Percentiles rank a stretch among this genome's conserved stretches.
Evolutionary conservation across 495 filamentous ascomycete genomes (phyloP).

Genomic region (Podospora appendiculata): DNA sequence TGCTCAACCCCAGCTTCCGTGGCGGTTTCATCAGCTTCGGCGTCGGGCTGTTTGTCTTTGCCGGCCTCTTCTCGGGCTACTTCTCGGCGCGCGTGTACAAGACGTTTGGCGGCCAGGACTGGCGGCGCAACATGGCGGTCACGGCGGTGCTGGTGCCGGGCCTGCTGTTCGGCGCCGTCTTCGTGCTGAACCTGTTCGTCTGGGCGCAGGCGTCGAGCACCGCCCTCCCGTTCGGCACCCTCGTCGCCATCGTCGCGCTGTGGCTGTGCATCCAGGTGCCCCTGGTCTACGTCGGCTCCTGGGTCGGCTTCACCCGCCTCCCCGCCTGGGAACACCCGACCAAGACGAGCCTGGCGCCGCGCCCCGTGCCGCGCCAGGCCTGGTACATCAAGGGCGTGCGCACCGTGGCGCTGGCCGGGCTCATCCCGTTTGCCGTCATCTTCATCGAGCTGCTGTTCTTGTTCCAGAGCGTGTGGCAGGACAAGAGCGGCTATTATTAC

Average conservation of each 20-base stretch:
- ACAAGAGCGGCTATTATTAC: conserved; percentile 93
- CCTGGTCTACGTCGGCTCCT: conserved; percentile 78
- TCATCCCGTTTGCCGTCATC: conserved; percentile 88
- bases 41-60: conserved; percentile 79
- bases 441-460: conserved; percentile 93
- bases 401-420: conserved; percentile 62
- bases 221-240: conserved; percentile 80
- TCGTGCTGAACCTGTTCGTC: conserved; percentile 86
- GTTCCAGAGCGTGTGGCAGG: conserved; percentile 86
- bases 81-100: conserved; percentile 80
- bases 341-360: conserved; percentile 64
- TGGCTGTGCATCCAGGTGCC: conserved; percentile 90
- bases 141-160: conserved; percentile 83
- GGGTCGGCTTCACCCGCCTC: conserved; percentile 63
- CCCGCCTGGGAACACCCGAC: conserved; percentile 80
- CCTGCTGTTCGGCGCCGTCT: conserved; percentile 67
- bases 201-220: conserved; percentile 91
- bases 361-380: conserved; percentile 69
- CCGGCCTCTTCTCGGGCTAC: conserved; percentile 87
- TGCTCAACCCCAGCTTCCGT: conserved; percentile 86
- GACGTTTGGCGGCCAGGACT: conserved; percentile 75
- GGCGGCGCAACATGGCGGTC: conserved; percentile 75
- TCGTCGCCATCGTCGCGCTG: conserved; percentile 67
- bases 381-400: conserved; percentile 67
- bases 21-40: conserved; percentile 88